Conservation (phyloP, 805 yeast genomes). For the Zygoascus biomembranicola region DNA sequence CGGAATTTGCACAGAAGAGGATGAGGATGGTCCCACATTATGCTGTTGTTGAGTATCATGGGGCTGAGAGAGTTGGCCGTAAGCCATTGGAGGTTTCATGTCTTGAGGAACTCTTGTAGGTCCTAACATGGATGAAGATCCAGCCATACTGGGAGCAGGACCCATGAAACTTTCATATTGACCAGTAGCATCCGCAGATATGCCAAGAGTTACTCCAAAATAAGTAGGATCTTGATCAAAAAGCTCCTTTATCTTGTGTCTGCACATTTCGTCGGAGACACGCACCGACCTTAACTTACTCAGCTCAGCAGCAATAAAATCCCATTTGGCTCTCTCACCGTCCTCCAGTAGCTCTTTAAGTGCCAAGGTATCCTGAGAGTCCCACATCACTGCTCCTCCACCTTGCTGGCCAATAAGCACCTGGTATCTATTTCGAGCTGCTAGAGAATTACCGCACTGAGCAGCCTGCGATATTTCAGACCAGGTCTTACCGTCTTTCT, state of each 20-base stretch:
- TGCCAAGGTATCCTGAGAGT: slow-evolving; percentile 42
- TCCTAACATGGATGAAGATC: not conserved
- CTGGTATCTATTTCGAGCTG: slow-evolving; percentile 72
- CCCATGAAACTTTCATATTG: not conserved
- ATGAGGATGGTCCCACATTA: not conserved
- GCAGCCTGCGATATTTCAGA: slow-evolving; percentile 62
- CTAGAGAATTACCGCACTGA: slow-evolving; percentile 55
- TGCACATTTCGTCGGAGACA: slow-evolving; percentile 46
- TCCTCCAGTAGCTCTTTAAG: slow-evolving; percentile 52
- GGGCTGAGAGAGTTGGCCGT: not conserved
- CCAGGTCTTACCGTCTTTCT: slow-evolving; percentile 61
- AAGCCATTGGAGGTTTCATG: not conserved
- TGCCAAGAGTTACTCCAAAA: slow-evolving; percentile 39
- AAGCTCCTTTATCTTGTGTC: slow-evolving; percentile 43
- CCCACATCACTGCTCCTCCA: slow-evolving; percentile 60
- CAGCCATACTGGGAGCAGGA: not conserved
- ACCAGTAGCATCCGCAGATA: not conserved
- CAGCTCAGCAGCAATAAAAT: slow-evolving; percentile 53
- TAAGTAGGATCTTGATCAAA: slow-evolving; percentile 47
- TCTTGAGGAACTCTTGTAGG: not conserved
- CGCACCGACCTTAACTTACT: slow-evolving; percentile 41
- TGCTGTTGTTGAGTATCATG: not conserved
- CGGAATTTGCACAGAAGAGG: not conserved
- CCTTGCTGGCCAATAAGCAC: slow-evolving; percentile 80
- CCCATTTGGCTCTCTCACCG: slow-evolving; percentile 66